These are phyloP conservation scores for Gigaspora rosea DNA, from an alignment of 192 early-diverging fungal genomes.

Conservation along the genomic window DNA sequence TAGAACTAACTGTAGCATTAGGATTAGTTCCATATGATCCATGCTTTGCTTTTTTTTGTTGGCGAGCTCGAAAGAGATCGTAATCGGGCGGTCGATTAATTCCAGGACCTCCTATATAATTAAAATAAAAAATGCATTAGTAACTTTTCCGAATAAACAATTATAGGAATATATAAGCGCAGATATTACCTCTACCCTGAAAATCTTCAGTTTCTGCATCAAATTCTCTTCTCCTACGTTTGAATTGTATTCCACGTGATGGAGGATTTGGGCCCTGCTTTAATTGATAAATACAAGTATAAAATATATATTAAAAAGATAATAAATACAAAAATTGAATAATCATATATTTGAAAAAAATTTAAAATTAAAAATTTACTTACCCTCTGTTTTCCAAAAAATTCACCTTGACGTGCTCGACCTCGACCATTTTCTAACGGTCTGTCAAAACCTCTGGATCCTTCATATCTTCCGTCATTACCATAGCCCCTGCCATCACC, in stretches of 20 bases:
- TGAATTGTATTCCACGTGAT: neutral
- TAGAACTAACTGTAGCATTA: too few species aligned
- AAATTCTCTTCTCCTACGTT: constrained; percentile 10
- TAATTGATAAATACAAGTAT: neutral
- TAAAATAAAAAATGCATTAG: neutral
- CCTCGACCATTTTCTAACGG: constrained; percentile 4
- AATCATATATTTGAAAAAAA: too few species aligned
- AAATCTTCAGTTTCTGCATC: constrained; percentile 20
- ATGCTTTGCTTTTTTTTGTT: constrained; percentile 33
- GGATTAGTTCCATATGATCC: too few species aligned
- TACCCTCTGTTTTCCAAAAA: constrained; percentile 30
- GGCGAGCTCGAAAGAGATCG: constrained; percentile 54
- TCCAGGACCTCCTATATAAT: constrained; percentile 35
- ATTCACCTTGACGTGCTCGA: constrained; percentile 7
- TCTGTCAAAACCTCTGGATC: neutral
- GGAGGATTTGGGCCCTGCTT: neutral
- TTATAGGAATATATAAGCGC: neutral
- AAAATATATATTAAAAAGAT: neutral
- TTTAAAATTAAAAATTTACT: neutral
- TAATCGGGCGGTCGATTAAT: constrained; percentile 59
- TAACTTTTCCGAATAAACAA: neutral
- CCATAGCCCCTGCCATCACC: neutral
- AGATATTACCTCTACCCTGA: constrained; percentile 2
- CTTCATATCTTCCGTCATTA: constrained; percentile 15
- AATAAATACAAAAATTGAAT: neutral